Evolutionary conservation across 2,329 filamentous ascomycete genomes (phyloP).

Genomic region (Fusarium aywerte): DNA sequence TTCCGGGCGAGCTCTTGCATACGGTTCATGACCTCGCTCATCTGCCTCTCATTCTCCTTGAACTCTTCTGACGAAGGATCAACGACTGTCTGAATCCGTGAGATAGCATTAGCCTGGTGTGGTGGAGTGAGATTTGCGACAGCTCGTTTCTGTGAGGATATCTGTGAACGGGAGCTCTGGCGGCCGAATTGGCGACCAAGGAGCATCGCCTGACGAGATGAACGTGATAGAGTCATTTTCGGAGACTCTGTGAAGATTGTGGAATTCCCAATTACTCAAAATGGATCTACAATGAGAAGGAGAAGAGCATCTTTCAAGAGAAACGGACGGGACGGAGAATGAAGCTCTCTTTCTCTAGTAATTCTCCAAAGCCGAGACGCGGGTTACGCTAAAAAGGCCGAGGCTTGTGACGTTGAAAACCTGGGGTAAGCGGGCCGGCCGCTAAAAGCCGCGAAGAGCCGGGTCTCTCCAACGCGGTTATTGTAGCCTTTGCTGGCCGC

Average conservation of each 20-base stretch:
- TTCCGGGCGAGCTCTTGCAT: constrained; percentile 76
- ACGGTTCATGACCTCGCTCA: constrained; percentile 76
- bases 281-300: background rate
- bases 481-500: constrained; percentile 37
- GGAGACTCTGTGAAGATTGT: constrained; percentile 3
- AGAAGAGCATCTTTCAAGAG: constrained; percentile 22
- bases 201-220: constrained; percentile 60
- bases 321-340: background rate
- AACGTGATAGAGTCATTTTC: constrained; percentile 60
- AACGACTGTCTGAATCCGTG: constrained; percentile 78
- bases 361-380: constrained; percentile 31
- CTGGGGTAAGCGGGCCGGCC: constrained; percentile 45
- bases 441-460: constrained; percentile 40
- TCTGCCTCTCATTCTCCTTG: constrained; percentile 81
- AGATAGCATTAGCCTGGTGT: constrained; percentile 85
- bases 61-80: constrained; percentile 83
- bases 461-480: constrained; percentile 25
- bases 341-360: constrained; percentile 8
- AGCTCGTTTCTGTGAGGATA: constrained; percentile 49
- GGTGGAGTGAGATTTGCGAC: constrained; percentile 83
- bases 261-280: background rate
- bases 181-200: constrained; percentile 49
- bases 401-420: constrained; percentile 47
- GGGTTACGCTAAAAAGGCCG: constrained; percentile 37
- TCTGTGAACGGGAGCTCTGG: constrained; percentile 52